These are phyloP conservation scores for Gossypium mustelinum DNA, from an alignment of 345 rosid genomes.

Conservation along the genomic window DNA sequence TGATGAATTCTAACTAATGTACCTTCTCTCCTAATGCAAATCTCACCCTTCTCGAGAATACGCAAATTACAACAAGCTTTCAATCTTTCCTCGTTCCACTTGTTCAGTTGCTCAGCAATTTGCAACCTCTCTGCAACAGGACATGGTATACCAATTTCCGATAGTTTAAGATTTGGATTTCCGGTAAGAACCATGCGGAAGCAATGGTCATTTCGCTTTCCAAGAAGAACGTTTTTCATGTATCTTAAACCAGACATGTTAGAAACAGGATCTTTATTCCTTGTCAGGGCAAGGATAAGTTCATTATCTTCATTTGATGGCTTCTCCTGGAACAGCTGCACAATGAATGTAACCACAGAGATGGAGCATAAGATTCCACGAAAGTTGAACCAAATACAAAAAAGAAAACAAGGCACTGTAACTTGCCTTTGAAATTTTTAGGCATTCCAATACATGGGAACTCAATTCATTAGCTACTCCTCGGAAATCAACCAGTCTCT, in stretches of 20 bases:
- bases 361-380: neutral
- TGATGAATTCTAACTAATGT: conserved; percentile 38
- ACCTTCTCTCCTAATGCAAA: conserved; percentile 56
- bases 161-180: conserved; percentile 60
- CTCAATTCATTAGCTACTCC: conserved; percentile 63
- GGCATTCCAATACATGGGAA: conserved; percentile 61
- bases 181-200: conserved; percentile 88
- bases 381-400: neutral
- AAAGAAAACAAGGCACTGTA: neutral
- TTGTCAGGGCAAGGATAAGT: conserved; percentile 27
- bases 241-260: conserved; percentile 70
- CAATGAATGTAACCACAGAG: conserved; percentile 13
- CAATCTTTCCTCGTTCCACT: conserved; percentile 62
- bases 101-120: conserved; percentile 65
- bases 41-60: conserved; percentile 55
- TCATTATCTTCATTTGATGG: conserved; percentile 44
- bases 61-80: conserved; percentile 37
- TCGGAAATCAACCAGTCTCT: conserved; percentile 60
- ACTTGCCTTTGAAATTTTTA: conserved; percentile 79
- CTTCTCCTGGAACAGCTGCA: conserved; percentile 64
- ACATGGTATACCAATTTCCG: conserved; percentile 83
- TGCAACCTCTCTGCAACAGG: conserved; percentile 67
- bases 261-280: conserved; percentile 38
- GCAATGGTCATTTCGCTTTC: conserved; percentile 72
- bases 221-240: conserved; percentile 84